Evolutionary conservation across 1,284 basidiomycete genomes (phyloP).

Genomic region (Phellopilus nigrolimitatus): DNA sequence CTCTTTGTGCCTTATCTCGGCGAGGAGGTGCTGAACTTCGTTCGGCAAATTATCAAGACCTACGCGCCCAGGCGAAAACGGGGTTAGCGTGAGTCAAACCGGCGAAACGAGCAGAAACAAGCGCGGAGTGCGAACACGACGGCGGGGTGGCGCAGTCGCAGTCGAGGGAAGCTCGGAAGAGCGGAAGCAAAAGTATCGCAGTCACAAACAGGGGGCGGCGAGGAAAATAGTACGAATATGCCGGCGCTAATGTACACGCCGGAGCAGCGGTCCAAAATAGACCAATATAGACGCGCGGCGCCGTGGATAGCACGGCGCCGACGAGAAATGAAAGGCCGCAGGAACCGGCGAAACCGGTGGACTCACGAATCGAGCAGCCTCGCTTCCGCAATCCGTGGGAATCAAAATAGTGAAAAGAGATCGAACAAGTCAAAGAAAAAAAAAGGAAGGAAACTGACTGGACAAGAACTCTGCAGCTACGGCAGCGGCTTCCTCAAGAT

Average conservation of each 20-base stretch:
- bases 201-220: neutral
- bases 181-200: neutral
- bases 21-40: conserved; percentile 65
- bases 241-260: neutral
- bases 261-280: neutral
- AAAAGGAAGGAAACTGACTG: conserved; percentile 5
- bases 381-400: too few relatives aligned
- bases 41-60: conserved; percentile 73
- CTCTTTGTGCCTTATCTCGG: conserved; percentile 65
- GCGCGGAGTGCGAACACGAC: neutral
- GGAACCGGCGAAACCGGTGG: neutral
- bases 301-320: neutral
- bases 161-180: neutral
- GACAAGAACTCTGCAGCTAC: conserved; percentile 19
- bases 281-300: neutral
- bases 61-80: conserved; percentile 27
- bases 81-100: too few relatives aligned
- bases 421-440: neutral
- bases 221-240: too few relatives aligned
- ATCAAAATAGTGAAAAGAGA: neutral
- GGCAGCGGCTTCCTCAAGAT: conserved; percentile 19
- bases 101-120: too few relatives aligned
- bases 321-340: neutral
- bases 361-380: too few relatives aligned
- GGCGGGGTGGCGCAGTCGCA: neutral